Base-by-base conservation (phyloP, 2,329 filamentous ascomycete genomes). In the Acephala macrosclerotiorum region DNA sequence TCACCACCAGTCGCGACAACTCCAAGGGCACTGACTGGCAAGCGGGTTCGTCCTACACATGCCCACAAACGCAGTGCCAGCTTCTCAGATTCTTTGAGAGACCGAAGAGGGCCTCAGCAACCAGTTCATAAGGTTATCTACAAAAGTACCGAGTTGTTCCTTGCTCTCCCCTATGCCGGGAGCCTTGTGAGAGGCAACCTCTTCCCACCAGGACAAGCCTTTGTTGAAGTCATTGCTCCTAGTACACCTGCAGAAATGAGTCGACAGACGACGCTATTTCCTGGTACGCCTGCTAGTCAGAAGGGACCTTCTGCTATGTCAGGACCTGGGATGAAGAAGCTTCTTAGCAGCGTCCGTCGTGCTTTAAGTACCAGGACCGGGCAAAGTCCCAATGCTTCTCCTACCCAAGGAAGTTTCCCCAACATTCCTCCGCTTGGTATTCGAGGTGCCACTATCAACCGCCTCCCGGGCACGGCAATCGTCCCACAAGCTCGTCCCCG, bases 101-200 rank as follows among this genome's bases (percentile, higher is more conserved):
- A 96, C 74, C 78, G 89, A 80, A 79, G 87, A 77, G 25, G 77
- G 78, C 6, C 65, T 25, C 69, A 77, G 14, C 77, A 72, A 53
- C 70, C 73, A 14, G 69, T 80, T 3, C 85, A 87, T 55, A 85
- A 82, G 66, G 75, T 82, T 3, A 75, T 83, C 1, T 82, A 82
- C 68, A 86, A 85, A 68, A 85, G 85, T 25, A 80, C 83, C 3
- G 87, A 89, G 65, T 79, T 89, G 18, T 78, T 89, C 16, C 83
- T 90, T 68, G 84, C 89, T 11, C 81, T 89, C 25, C 88, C 91
- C 14, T 90, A 93, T 73, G 89, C 91, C 3, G 93, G 94, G 11
- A 95, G 91, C 70, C 86, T 99, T 42, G 94, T 98, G 22, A 88
- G 95, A 59, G 96, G 96, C 16, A 92, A 94, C 65, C 76, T 97